Evolutionary conservation across 2,329 filamentous ascomycete species (phyloP).

Genomic region (Phialemoniopsis sp.): DNA sequence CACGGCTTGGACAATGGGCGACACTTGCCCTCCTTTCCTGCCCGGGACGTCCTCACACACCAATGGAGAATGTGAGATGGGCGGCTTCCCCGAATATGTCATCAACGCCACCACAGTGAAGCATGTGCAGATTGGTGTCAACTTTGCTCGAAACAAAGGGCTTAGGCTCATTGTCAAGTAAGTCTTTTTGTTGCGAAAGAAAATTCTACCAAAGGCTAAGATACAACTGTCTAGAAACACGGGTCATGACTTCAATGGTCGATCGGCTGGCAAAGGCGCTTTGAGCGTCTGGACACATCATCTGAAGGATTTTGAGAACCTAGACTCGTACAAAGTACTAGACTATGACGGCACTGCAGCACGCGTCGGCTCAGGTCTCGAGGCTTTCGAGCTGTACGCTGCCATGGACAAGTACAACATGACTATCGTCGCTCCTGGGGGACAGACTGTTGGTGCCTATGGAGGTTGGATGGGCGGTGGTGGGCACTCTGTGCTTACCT

Average conservation of each 20-base stretch:
- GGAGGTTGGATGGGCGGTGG: slow-evolving; percentile 49
- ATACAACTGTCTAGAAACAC: slow-evolving; percentile 23
- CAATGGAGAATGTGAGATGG: slow-evolving; percentile 6
- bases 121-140: slow-evolving; percentile 32
- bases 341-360: slow-evolving; percentile 27
- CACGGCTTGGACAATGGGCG: slow-evolving; percentile 27
- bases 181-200: neutral
- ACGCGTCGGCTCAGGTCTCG: slow-evolving; percentile 30
- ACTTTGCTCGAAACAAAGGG: slow-evolving; percentile 33
- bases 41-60: too few relatives aligned
- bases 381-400: slow-evolving; percentile 23
- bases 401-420: slow-evolving; percentile 21
- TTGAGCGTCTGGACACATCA: slow-evolving; percentile 45
- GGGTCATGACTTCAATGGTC: slow-evolving; percentile 41
- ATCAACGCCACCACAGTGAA: slow-evolving; percentile 29
- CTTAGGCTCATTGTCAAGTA: slow-evolving; percentile 31
- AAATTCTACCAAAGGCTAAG: neutral
- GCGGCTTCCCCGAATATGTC: slow-evolving; percentile 31
- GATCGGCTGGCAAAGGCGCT: slow-evolving; percentile 39
- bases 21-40: slow-evolving; percentile 24
- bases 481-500: slow-evolving; percentile 42
- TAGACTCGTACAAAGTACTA: slow-evolving; percentile 20
- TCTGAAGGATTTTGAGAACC: slow-evolving; percentile 33
- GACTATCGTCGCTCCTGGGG: slow-evolving; percentile 23
- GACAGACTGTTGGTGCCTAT: slow-evolving; percentile 28